Evolutionary conservation across 176 grass and related monocot genomes (phyloP).

Genomic region (Triticum timopheevii): DNA sequence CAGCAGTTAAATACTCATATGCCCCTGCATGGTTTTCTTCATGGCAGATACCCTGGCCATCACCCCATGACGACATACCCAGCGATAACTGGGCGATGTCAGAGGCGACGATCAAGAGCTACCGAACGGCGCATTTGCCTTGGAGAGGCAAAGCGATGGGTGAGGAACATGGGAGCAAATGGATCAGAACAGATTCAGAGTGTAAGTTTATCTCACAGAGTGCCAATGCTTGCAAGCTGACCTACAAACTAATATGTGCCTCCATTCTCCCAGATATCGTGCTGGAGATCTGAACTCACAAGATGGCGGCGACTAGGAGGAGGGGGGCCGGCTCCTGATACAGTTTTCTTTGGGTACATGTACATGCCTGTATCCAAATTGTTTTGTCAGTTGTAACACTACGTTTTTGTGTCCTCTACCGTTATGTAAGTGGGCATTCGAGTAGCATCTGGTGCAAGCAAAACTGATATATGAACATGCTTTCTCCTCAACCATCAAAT

Average conservation of each 20-base stretch:
- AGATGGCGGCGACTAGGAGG: background rate
- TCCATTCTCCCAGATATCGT: slow-evolving; percentile 44
- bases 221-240: background rate
- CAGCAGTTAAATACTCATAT: too few relatives aligned
- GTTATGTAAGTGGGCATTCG: background rate
- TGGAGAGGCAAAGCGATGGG: background rate
- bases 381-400: background rate
- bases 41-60: slow-evolving; percentile 43
- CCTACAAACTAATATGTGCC: background rate
- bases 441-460: background rate
- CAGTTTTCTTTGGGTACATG: background rate
- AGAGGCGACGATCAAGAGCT: background rate
- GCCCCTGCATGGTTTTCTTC: background rate
- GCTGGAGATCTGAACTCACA: slow-evolving; percentile 30
- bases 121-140: slow-evolving; percentile 15
- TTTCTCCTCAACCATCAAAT: background rate
- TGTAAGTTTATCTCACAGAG: slow-evolving; percentile 42
- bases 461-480: background rate
- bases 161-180: slow-evolving; percentile 41
- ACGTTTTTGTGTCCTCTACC: background rate
- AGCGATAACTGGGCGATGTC: background rate
- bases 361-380: background rate
- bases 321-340: background rate
- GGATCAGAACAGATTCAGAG: slow-evolving; percentile 70
- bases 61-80: slow-evolving; percentile 34